Evolutionary conservation across 345 rosid species (phyloP).

Genomic region (Abelmoschus esculentus): DNA sequence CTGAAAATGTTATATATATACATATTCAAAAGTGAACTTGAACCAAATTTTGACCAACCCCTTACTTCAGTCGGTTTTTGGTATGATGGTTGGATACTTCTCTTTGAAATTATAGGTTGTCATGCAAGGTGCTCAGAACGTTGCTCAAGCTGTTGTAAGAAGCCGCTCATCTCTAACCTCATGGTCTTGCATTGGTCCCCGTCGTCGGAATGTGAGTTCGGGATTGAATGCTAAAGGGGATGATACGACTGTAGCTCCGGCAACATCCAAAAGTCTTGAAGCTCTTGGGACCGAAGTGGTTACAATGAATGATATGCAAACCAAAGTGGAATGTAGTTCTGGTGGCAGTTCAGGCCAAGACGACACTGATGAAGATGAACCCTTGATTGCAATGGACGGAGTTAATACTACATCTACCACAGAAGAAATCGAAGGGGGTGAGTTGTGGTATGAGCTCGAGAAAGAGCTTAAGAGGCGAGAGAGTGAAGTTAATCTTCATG

Average conservation of each 20-base stretch:
- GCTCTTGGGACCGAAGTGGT: constrained; percentile 27
- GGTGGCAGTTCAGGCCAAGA: constrained; percentile 42
- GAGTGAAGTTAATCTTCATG: constrained; percentile 43
- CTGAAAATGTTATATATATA: too few relatives aligned
- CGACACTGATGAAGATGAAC: neutral
- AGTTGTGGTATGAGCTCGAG: constrained; percentile 81
- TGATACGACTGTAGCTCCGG: constrained; percentile 41
- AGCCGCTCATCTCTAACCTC: constrained; percentile 72
- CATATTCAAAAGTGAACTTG: too few relatives aligned
- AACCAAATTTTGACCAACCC: too few relatives aligned
- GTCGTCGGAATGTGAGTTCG: constrained; percentile 49
- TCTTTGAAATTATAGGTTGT: constrained; percentile 46
- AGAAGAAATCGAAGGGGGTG: constrained; percentile 57
- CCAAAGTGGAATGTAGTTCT: constrained; percentile 30
- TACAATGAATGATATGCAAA: constrained; percentile 23
- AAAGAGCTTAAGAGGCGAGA: constrained; percentile 71
- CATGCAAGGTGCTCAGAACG: constrained; percentile 83
- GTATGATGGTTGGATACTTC: neutral
- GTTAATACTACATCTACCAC: constrained; percentile 25
- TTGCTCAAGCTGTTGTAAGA: constrained; percentile 79
- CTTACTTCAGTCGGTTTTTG: too few relatives aligned
- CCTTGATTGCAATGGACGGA: constrained; percentile 20
- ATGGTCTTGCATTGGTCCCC: constrained; percentile 95
- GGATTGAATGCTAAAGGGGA: constrained; percentile 33
- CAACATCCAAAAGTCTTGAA: constrained; percentile 40